Base-by-base conservation (phyloP, 306 rosid species). In the Lupinus albus region DNA sequence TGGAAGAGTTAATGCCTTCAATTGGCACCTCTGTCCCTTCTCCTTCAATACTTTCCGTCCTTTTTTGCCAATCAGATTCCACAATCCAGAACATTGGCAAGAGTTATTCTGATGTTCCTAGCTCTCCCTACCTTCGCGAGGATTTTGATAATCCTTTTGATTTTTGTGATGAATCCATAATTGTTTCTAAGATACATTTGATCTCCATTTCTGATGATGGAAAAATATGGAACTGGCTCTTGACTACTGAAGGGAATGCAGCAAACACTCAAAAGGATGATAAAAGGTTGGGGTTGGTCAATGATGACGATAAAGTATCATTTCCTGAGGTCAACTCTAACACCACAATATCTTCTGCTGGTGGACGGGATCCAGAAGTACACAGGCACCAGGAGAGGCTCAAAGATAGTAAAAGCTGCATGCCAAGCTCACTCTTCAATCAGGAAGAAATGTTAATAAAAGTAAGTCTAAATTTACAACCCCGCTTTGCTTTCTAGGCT, bases 1-100 rank as follows among this genome's bases (percentile, higher is more conserved):
- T 86, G 88, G 99, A 94, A 76, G 99, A 94, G 79, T 71, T 94
- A 81, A 85, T 94, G 88, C 99, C 99, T 54, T 90, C 95, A 46
- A 73, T 91, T 48, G 96, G 97, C 72, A 88, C 96, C 78, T 64
- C 83, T 68, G 96, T 94, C 51, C 97, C 99, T 58, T 85, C 96
- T 79, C 96, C 97, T 64, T 82, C 91, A 32, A 67, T 88, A 54
- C 96, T 94, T 60, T 81, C 91, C 18, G 84, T 71, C 39, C 72
- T 82, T 67, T 70, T 94, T 64, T 85, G 89, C 91, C 92, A 76
- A 78, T 84, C 92, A 32, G 96, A 94, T 85, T 82, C 92, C 56
- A 81, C 84, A 67, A 71, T 91, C 70, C 89, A 88, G 82, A 87
- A 73, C 64, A 73, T 91, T 48, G 76, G 83, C 82, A 88, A 83